These are phyloP conservation scores for Tetraselmis striata DNA, from an alignment of 139 green algal species.

Conservation along the genomic window DNA sequence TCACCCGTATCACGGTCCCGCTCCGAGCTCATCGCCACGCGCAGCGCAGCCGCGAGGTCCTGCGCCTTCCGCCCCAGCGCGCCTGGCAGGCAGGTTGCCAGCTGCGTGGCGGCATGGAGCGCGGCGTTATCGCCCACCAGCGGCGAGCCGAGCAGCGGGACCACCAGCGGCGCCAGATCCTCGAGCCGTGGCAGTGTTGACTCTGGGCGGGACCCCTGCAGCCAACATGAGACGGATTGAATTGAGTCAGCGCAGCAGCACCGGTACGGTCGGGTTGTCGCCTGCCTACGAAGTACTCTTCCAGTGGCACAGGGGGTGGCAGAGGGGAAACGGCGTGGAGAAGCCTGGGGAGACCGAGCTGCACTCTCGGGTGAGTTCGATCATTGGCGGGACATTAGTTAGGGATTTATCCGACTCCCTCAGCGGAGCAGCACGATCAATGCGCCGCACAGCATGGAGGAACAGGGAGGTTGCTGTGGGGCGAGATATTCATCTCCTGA, in stretches of 20 bases:
- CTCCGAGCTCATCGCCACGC: constrained; percentile 24
- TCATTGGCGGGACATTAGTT: no score
- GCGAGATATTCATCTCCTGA: background rate
- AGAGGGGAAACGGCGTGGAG: no score
- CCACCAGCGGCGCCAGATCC: constrained; percentile 39
- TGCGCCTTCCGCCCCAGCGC: constrained; percentile 30
- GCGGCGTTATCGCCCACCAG: constrained; percentile 57
- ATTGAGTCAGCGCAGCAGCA: no score
- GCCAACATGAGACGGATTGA: background rate
- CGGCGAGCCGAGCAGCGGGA: constrained; percentile 62
- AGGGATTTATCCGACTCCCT: no score
- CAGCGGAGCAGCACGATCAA: no score
- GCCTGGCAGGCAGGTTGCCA: constrained; percentile 58
- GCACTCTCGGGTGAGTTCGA: no score
- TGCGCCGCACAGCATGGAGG: no score
- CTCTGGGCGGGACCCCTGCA: background rate
- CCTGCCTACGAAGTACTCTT: no score
- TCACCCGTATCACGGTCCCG: background rate
- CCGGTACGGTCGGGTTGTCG: no score
- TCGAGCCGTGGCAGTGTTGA: constrained; percentile 34
- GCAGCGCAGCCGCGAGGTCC: constrained; percentile 43
- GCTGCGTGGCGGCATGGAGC: constrained; percentile 39
- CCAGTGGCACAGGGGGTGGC: no score
- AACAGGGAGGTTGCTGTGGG: no score
- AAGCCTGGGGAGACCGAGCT: no score